phyloP scores from a whole-genome alignment of 1,139 yeast genomes.

The Saccharomyces pastorianus region DNA sequence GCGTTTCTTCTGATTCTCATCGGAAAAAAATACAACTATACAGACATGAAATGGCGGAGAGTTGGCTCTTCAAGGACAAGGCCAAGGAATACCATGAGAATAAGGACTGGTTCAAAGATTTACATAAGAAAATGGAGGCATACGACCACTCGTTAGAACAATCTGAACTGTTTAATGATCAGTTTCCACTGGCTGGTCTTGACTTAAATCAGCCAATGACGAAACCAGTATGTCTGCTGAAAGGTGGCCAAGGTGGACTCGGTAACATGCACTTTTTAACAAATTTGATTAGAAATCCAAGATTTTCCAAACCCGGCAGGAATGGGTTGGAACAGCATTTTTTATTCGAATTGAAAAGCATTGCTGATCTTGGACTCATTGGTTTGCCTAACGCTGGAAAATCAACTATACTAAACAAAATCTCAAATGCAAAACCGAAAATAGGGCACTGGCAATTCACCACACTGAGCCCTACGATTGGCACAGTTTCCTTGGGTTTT shows the following conservation, averaged over 20 bases:
- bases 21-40: constrained; percentile 42
- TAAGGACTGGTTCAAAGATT: constrained; percentile 55
- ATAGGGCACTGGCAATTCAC: constrained; percentile 98
- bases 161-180: constrained; percentile 57
- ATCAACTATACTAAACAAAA: constrained; percentile 79
- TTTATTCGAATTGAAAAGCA: constrained; percentile 70
- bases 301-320: constrained; percentile 78
- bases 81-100: constrained; percentile 60
- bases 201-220: constrained; percentile 61
- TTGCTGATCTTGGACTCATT: constrained; percentile 89
- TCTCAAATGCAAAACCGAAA: constrained; percentile 80
- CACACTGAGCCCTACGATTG: constrained; percentile 84
- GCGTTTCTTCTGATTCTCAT: constrained; percentile 22
- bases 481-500: constrained; percentile 65
- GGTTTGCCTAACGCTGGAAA: constrained; percentile 97
- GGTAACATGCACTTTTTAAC: constrained; percentile 95
- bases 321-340: constrained; percentile 58
- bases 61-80: constrained; percentile 79
- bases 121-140: constrained; percentile 53
- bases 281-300: constrained; percentile 74
- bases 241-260: constrained; percentile 90
- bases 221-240: constrained; percentile 59
- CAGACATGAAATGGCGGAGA: constrained; percentile 62
- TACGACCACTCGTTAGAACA: constrained; percentile 55
- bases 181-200: constrained; percentile 69